These are phyloP conservation scores for Hansenula anomala DNA, from an alignment of 1,139 yeast genomes.

Conservation along the genomic window DNA sequence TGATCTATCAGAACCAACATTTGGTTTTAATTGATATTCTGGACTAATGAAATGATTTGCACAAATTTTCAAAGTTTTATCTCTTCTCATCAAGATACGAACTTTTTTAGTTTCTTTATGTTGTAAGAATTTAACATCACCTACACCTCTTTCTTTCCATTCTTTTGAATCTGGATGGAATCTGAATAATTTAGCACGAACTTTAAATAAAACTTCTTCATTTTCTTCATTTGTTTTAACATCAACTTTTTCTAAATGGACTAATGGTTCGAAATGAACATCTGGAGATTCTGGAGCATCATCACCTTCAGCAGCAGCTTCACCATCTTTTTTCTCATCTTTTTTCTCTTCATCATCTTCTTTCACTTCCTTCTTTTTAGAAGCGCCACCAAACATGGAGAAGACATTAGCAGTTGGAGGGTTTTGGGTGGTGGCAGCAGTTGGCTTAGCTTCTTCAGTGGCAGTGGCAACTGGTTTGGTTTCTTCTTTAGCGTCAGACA, in stretches of 20 bases:
- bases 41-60: slow-evolving; percentile 92
- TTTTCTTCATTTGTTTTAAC: slow-evolving; percentile 96
- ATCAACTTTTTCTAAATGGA: slow-evolving; percentile 90
- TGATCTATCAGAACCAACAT: slow-evolving; percentile 95
- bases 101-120: slow-evolving; percentile 79
- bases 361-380: slow-evolving; percentile 36
- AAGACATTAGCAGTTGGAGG: slow-evolving; percentile 74
- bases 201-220: slow-evolving; percentile 84
- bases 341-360: slow-evolving; percentile 32
- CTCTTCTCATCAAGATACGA: slow-evolving; percentile 96
- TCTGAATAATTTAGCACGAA: slow-evolving; percentile 91
- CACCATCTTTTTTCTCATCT: slow-evolving; percentile 28
- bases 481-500: slow-evolving; percentile 4
- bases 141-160: slow-evolving; percentile 99
- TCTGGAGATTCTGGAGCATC: slow-evolving; percentile 90
- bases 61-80: slow-evolving; percentile 94
- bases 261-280: slow-evolving; percentile 95
- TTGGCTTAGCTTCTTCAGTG: slow-evolving; percentile 9
- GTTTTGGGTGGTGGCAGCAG: slow-evolving; percentile 25
- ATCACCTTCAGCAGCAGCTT: slow-evolving; percentile 42
- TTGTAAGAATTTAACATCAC: slow-evolving; percentile 93
- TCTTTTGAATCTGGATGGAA: slow-evolving; percentile 80
- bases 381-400: slow-evolving; percentile 88
- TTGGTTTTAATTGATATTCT: slow-evolving; percentile 82
- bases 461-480: too few relatives aligned